These are phyloP conservation scores for Morella rubra DNA, from an alignment of 306 rosid genomes.

Conservation along the genomic window DNA sequence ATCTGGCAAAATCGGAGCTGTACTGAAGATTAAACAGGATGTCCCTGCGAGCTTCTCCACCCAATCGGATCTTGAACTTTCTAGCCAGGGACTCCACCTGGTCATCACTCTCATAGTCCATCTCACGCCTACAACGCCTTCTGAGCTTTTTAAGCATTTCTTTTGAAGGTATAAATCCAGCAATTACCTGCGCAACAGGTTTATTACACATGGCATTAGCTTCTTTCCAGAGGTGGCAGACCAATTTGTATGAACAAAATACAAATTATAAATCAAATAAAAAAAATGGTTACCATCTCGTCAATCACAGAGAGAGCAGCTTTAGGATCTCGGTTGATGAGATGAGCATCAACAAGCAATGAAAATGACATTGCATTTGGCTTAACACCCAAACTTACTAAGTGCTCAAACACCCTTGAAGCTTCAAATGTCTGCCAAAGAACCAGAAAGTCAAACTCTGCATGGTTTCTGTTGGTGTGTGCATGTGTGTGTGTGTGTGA, in stretches of 20 bases:
- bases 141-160: slow-evolving; percentile 61
- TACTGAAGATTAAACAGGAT: slow-evolving; percentile 63
- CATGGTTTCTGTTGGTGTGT: neutral
- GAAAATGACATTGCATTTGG: slow-evolving; percentile 84
- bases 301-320: slow-evolving; percentile 58
- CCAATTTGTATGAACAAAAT: neutral
- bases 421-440: slow-evolving; percentile 77
- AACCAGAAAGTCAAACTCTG: slow-evolving; percentile 19
- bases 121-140: slow-evolving; percentile 76
- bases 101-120: slow-evolving; percentile 68
- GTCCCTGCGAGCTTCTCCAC: slow-evolving; percentile 56
- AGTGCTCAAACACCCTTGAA: slow-evolving; percentile 77
- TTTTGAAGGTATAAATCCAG: slow-evolving; percentile 74
- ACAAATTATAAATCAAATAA: neutral
- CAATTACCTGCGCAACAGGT: slow-evolving; percentile 49
- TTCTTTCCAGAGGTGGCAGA: slow-evolving; percentile 11
- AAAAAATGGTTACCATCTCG: slow-evolving; percentile 62
- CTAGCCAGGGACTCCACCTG: slow-evolving; percentile 50
- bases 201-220: slow-evolving; percentile 27
- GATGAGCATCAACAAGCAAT: slow-evolving; percentile 81
- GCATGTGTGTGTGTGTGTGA: neutral
- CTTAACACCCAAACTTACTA: slow-evolving; percentile 68
- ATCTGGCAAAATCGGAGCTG: slow-evolving; percentile 47
- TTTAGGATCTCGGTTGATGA: slow-evolving; percentile 76
- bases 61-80: slow-evolving; percentile 46